Evolutionary conservation across 2,329 filamentous ascomycete genomes (phyloP).

Genomic region (Raffaelea deltoideospora): DNA sequence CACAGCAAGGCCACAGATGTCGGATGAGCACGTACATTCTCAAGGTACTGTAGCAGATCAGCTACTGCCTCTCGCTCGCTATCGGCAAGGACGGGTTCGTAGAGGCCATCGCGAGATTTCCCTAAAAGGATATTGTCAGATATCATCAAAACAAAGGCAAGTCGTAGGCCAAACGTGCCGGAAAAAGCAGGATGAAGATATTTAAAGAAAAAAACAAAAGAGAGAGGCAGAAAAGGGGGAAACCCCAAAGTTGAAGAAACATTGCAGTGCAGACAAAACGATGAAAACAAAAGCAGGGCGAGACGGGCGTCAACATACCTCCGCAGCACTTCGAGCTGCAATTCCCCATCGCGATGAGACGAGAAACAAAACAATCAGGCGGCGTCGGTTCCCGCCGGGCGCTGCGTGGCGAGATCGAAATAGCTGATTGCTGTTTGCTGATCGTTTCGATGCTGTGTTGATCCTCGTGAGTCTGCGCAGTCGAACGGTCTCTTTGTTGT

Average conservation of each 20-base stretch:
- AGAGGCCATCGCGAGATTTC: constrained; percentile 65
- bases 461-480: no score
- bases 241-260: no score
- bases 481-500: no score
- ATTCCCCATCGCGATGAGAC: constrained; percentile 36
- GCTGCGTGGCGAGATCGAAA: no score
- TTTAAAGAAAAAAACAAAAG: not conserved
- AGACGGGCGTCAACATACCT: constrained; percentile 19
- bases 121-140: constrained; percentile 32
- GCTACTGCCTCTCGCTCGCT: constrained; percentile 95
- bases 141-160: not conserved
- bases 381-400: no score
- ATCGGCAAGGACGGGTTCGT: constrained; percentile 80
- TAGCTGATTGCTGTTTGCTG: no score
- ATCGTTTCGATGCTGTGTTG: no score
- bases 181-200: no score
- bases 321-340: constrained; percentile 49
- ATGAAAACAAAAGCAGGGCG: not conserved
- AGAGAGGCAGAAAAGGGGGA: no score
- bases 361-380: not conserved
- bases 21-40: constrained; percentile 66
- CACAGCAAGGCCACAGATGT: no score
- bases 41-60: constrained; percentile 85
- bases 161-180: not conserved
- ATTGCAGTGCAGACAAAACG: constrained; percentile 4